Evolutionary conservation across 2,329 filamentous ascomycete genomes (phyloP).

Genomic region (Sporothrix euskadiensis): DNA sequence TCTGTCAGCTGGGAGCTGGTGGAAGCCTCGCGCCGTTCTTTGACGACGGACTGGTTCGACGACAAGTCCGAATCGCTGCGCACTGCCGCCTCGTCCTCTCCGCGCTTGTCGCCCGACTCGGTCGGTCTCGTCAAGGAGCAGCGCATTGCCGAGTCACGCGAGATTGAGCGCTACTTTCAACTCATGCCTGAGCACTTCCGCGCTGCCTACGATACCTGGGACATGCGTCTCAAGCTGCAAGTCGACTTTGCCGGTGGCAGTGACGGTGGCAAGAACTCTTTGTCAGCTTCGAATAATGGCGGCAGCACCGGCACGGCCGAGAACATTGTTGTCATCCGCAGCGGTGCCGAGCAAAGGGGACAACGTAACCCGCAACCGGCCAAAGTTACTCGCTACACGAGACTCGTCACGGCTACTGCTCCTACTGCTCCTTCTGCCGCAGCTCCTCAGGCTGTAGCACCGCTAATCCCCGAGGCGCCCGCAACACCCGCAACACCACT

Average conservation of each 20-base stretch:
- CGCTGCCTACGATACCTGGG: constrained; percentile 78
- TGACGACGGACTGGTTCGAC: constrained; percentile 71
- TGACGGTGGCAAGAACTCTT: constrained; percentile 37
- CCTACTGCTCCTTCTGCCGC: background rate
- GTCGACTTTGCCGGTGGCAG: constrained; percentile 83
- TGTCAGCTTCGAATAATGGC: constrained; percentile 47
- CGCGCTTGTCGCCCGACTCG: constrained; percentile 71
- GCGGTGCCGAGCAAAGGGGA: constrained; percentile 52
- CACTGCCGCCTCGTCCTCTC: constrained; percentile 68
- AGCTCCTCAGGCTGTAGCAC: background rate
- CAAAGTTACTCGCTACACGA: constrained; percentile 47
- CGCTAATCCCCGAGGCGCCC: background rate
- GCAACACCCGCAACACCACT: background rate
- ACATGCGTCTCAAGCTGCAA: constrained; percentile 82
- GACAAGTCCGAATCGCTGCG: constrained; percentile 60
- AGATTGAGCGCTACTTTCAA: constrained; percentile 74
- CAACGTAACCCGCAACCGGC: constrained; percentile 50
- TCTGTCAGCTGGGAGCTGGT: constrained; percentile 78
- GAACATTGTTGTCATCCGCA: constrained; percentile 70
- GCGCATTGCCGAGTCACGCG: constrained; percentile 71
- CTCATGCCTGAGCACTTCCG: constrained; percentile 77
- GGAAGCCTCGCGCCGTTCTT: constrained; percentile 72
- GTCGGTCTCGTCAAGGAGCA: constrained; percentile 72
- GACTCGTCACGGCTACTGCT: constrained; percentile 11
- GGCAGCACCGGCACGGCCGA: constrained; percentile 60